Base-by-base conservation (phyloP, 345 rosid species). In the Anastatica hierochuntica region DNA sequence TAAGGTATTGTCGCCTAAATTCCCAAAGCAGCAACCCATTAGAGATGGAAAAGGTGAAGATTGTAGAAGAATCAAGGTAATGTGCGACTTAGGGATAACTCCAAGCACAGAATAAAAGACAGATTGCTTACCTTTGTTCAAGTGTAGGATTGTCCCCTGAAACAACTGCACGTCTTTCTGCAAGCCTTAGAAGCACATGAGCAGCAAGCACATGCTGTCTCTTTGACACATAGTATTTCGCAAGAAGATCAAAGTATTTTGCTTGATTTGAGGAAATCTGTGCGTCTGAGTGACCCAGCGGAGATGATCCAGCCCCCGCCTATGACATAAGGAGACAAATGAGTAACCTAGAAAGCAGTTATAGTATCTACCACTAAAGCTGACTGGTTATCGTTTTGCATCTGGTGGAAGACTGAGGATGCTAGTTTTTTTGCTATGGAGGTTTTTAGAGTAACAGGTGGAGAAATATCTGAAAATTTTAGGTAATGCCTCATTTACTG, bases 161-260 rank as follows among this genome's bases (percentile, higher is more conserved):
- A 58, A 74, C 82, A 53, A 68, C 58, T 34, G 97, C 70, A 36
- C 87, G 90, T 63, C 86, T 77, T 76, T 92, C 98, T 56, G 94
- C 96, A 60, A 92, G 85, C 77, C 94, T 77, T 55, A 92, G 72
- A 70, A 92, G 68, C 30, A 88, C 77, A 72, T 85, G 97, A 58
- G 98, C 94, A 33, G 98, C 97, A 74, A 92, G 98, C 43, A 78
- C 33, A 67, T 92, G 98, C 60, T 92, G 97, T 46, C 97, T 74
- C 80, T 85, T 88, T 39, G 74, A 73, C 68, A 92, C 97, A 71
- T 92, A 92, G 72, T 88, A 92, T 18, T 83, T 80, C 16, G 90
- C 97, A 72, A 88, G 78, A 43, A 92, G 88, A 72, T 88, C 95
- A 66, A 81, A 74, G 72, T 78, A 85, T 74, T 81, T 92, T 26